phyloP scores from a whole-genome alignment of 192 early-diverging fungal species.

The Coemansia sp. region DNA sequence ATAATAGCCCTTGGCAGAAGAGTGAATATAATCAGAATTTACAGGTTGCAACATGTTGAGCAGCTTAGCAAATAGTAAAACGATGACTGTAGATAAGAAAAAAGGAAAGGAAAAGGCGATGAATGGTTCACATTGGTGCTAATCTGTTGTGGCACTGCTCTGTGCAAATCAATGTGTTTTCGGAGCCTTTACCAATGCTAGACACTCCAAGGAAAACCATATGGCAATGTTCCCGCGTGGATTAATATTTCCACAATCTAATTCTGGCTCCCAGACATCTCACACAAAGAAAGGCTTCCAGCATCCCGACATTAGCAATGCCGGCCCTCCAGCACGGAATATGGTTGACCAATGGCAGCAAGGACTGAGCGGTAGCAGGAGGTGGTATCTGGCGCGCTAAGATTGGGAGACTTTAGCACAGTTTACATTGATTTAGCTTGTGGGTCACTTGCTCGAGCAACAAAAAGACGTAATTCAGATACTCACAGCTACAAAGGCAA shows the following conservation, averaged over 20 bases:
- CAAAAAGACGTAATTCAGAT: background rate
- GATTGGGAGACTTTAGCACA: background rate
- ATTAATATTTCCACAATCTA: background rate
- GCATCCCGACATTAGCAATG: too few relatives aligned
- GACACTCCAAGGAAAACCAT: too few relatives aligned
- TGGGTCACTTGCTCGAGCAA: background rate
- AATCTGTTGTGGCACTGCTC: background rate
- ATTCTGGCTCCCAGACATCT: background rate
- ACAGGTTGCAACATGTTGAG: background rate
- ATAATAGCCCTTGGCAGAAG: slow-evolving; percentile 37
- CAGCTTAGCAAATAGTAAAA: background rate
- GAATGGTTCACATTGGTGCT: background rate
- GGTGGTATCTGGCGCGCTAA: background rate
- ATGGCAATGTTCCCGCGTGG: too few relatives aligned
- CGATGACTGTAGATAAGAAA: background rate
- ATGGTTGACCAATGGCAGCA: background rate
- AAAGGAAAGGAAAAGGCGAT: background rate
- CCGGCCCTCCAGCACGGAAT: background rate
- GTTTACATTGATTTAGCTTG: background rate
- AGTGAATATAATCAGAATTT: slow-evolving; percentile 8
- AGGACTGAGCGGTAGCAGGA: background rate
- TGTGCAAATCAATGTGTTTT: background rate
- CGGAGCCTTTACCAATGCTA: background rate
- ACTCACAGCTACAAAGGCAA: background rate
- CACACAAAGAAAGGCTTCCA: too few relatives aligned